Conservation (phyloP, 192 early-diverging fungal genomes). For the Tieghemiomyces parasiticus region DNA sequence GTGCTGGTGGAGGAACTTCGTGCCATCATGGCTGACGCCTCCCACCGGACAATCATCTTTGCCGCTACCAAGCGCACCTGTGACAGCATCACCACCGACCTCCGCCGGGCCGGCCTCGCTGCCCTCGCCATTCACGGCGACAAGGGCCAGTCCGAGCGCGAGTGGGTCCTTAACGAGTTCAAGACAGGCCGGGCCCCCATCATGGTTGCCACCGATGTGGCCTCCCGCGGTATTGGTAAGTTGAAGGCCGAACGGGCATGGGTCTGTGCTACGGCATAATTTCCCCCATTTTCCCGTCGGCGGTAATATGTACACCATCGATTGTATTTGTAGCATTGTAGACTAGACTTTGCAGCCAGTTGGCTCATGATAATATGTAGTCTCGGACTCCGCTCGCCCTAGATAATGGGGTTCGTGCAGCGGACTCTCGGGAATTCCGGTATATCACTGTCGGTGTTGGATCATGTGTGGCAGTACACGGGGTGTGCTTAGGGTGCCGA, state of each 20-base stretch:
- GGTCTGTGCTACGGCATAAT: no score
- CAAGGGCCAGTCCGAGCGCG: slow-evolving; percentile 69
- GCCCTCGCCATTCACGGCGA: slow-evolving; percentile 86
- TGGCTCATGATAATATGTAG: no score
- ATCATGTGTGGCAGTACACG: no score
- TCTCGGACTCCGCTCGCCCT: no score
- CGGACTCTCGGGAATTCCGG: no score
- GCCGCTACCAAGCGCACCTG: slow-evolving; percentile 95
- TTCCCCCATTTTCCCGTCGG: no score
- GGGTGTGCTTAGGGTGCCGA: no score
- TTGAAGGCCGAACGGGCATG: slow-evolving; percentile 93
- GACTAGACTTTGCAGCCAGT: no score
- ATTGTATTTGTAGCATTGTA: no score
- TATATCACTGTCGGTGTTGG: no score
- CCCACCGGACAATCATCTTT: slow-evolving; percentile 85
- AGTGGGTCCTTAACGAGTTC: slow-evolving; percentile 63
- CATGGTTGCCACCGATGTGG: slow-evolving; percentile 89
- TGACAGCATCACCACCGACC: slow-evolving; percentile 50
- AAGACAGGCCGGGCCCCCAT: slow-evolving; percentile 65
- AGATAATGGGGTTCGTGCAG: no score
- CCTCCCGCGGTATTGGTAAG: slow-evolving; percentile 77
- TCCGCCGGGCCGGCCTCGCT: slow-evolving; percentile 61
- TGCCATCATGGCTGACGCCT: slow-evolving; percentile 67
- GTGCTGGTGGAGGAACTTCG: slow-evolving; percentile 59
- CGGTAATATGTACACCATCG: no score